phyloP scores from a whole-genome alignment of 331 rosid genomes.

The Quercus phellos region DNA sequence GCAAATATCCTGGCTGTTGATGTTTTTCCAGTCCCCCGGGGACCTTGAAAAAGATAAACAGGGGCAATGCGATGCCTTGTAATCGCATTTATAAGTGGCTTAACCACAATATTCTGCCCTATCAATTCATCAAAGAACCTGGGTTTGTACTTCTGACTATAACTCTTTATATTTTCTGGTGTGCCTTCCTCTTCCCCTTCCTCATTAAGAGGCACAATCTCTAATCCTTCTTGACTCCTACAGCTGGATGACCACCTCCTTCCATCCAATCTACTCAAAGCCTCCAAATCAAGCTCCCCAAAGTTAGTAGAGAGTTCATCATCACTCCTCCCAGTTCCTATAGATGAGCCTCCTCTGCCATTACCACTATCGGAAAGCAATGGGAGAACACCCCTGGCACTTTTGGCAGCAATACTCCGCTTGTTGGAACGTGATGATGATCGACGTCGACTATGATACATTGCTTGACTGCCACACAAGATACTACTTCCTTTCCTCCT shows the following conservation, averaged over 20 bases:
- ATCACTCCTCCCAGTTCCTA: conserved; percentile 84
- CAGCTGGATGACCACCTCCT: conserved; percentile 96
- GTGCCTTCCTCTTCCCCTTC: conserved; percentile 79
- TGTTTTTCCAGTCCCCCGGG: conserved; percentile 97
- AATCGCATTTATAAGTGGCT: conserved; percentile 74
- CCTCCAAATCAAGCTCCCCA: conserved; percentile 99
- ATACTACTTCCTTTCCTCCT: conserved; percentile 87
- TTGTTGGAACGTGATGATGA: conserved; percentile 48
- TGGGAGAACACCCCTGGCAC: conserved; percentile 77
- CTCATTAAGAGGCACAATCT: conserved; percentile 72
- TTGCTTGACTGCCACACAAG: conserved; percentile 68
- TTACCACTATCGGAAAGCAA: conserved; percentile 60
- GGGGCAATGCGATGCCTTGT: conserved; percentile 86
- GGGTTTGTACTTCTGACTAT: conserved; percentile 84
- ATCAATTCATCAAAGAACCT: conserved; percentile 74
- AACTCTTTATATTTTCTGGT: conserved; percentile 58
- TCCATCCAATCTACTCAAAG: conserved; percentile 90
- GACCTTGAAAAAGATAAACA: conserved; percentile 96
- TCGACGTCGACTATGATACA: conserved; percentile 52
- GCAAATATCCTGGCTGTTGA: conserved; percentile 87
- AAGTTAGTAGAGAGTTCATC: conserved; percentile 88
- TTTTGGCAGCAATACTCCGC: conserved; percentile 52
- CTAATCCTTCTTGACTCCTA: conserved; percentile 89
- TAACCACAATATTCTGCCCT: conserved; percentile 96
- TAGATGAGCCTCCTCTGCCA: conserved; percentile 68